Evolutionary conservation across 768 basidiomycete genomes (phyloP).

Genomic region (Goffeauzyma gilvescens): DNA sequence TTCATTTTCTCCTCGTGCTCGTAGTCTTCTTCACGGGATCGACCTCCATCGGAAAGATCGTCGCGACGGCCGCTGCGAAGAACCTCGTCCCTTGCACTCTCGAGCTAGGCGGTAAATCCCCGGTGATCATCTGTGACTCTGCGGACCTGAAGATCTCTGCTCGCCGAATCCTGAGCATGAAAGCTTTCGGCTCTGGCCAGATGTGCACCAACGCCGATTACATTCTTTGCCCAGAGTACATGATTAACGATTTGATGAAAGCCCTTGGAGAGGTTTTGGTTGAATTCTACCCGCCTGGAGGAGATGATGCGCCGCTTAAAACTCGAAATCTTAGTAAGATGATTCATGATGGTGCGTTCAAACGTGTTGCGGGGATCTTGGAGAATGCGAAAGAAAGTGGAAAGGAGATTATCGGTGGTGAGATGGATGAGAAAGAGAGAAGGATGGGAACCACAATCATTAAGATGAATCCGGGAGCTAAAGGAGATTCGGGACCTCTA

Average conservation of each 20-base stretch:
- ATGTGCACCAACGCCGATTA: constrained; percentile 28
- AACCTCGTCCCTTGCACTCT: constrained; percentile 29
- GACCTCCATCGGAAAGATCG: constrained; percentile 22
- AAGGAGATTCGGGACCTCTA: constrained; percentile 12
- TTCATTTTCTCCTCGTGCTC: background rate
- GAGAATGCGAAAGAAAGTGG: constrained; percentile 22
- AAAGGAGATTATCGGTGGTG: constrained; percentile 22
- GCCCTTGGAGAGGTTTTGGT: constrained; percentile 15
- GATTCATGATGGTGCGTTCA: constrained; percentile 11
- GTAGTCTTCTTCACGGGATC: constrained; percentile 32
- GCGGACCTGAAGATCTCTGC: constrained; percentile 24
- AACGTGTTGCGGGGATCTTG: constrained; percentile 17
- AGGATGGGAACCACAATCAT: constrained; percentile 29
- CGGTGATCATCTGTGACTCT: constrained; percentile 24
- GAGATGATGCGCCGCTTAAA: background rate
- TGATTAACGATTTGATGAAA: constrained; percentile 18
- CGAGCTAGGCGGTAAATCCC: constrained; percentile 32
- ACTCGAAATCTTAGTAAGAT: constrained; percentile 1
- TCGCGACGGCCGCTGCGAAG: constrained; percentile 29
- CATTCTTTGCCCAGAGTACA: constrained; percentile 19
- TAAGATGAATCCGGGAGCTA: constrained; percentile 12
- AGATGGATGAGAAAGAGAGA: constrained; percentile 14
- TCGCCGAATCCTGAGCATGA: constrained; percentile 25
- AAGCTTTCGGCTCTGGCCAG: constrained; percentile 24
- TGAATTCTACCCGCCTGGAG: constrained; percentile 14